A percentile compares a stretch with the other conserved stretches of the same genome.
phyloP scores from a whole-genome alignment of 2,329 filamentous ascomycete genomes.

The Trichothecium roseum region DNA sequence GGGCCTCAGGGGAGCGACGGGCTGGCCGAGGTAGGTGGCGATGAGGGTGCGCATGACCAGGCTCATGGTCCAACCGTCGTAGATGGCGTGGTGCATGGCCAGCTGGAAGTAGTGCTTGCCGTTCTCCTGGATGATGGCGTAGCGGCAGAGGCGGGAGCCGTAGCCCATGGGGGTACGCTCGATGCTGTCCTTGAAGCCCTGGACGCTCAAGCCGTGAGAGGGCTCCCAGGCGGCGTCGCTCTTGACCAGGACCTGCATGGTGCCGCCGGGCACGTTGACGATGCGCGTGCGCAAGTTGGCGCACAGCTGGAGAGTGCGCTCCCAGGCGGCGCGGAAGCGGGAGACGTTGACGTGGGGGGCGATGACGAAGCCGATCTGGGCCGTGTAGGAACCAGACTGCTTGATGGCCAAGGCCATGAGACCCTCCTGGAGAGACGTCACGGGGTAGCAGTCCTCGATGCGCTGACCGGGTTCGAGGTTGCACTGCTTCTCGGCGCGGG shows the following conservation, averaged over 20 bases:
- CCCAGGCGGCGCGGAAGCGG: slow-evolving; percentile 9
- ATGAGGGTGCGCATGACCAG: slow-evolving; percentile 40
- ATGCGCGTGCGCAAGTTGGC: slow-evolving; percentile 11
- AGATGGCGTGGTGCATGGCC: slow-evolving; percentile 71
- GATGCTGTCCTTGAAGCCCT: too few relatives aligned
- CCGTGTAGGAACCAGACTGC: slow-evolving; percentile 10
- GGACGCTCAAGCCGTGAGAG: not conserved
- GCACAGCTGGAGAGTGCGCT: slow-evolving; percentile 7
- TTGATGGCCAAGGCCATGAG: slow-evolving; percentile 36
- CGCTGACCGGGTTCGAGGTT: slow-evolving; percentile 3
- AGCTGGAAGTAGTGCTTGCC: slow-evolving; percentile 24
- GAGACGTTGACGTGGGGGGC: slow-evolving; percentile 4
- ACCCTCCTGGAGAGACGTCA: slow-evolving; percentile 36
- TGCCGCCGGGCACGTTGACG: slow-evolving; percentile 5
- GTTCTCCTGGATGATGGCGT: not conserved
- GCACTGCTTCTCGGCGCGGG: slow-evolving; percentile 4
- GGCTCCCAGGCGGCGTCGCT: slow-evolving; percentile 2
- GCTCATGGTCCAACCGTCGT: slow-evolving; percentile 90
- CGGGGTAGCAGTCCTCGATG: slow-evolving; percentile 37
- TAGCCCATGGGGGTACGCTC: too few relatives aligned
- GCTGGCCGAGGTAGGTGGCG: not conserved
- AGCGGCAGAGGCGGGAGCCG: not conserved
- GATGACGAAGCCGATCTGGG: slow-evolving; percentile 7
- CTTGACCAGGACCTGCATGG: slow-evolving; percentile 7
- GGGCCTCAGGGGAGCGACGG: not conserved